phyloP scores from a whole-genome alignment of 1,139 yeast genomes.

The Blastobotrys serpentis region DNA sequence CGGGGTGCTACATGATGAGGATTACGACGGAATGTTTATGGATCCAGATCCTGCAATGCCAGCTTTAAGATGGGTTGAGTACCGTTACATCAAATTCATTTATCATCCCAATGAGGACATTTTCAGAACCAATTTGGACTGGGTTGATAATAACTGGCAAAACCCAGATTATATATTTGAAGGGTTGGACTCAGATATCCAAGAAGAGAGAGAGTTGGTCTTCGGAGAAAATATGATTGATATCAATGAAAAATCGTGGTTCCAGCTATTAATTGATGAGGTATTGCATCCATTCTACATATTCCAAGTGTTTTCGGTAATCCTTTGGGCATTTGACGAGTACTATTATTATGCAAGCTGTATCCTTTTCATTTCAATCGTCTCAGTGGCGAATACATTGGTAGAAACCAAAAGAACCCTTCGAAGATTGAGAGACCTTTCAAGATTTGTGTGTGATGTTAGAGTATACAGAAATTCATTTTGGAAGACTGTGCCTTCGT shows the following conservation, averaged over 20 bases:
- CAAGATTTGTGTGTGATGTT: conserved; percentile 72
- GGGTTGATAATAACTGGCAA: conserved; percentile 81
- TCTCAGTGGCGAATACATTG: conserved; percentile 76
- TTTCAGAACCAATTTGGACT: conserved; percentile 76
- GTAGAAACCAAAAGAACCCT: conserved; percentile 80
- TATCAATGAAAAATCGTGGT: conserved; percentile 67
- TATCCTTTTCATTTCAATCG: conserved; percentile 78
- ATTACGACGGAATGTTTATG: conserved; percentile 23
- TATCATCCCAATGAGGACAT: conserved; percentile 86
- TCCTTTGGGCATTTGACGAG: conserved; percentile 88
- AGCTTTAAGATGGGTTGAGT: conserved; percentile 64
- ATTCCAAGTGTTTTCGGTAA: conserved; percentile 87
- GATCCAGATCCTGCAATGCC: conserved; percentile 68
- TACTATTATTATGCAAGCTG: conserved; percentile 93
- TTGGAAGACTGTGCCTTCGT: conserved; percentile 80
- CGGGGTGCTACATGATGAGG: too few species aligned
- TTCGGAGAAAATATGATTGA: conserved; percentile 78
- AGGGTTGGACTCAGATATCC: conserved; percentile 70
- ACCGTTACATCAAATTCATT: conserved; percentile 77
- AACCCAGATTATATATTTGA: conserved; percentile 42
- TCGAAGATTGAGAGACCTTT: conserved; percentile 67
- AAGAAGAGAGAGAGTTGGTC: conserved; percentile 65
- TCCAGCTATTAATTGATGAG: conserved; percentile 74
- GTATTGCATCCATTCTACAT: conserved; percentile 92
- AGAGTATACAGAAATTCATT: conserved; percentile 91